Percentiles rank a stretch among this genome's conserved stretches.
Conservation (phyloP, 768 basidiomycete genomes). For the Scleroderma bovista region DNA sequence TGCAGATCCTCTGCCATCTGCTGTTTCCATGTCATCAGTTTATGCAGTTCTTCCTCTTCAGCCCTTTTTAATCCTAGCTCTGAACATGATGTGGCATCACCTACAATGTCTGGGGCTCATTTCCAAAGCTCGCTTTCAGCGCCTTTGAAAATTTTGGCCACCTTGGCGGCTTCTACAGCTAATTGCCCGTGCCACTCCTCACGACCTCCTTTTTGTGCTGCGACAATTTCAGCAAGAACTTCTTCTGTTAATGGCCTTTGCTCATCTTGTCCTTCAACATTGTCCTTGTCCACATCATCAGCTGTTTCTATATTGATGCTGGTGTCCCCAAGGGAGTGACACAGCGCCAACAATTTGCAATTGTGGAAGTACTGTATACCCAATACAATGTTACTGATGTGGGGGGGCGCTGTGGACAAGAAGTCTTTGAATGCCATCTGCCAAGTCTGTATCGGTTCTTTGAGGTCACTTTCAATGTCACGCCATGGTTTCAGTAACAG, state of each 20-base stretch:
- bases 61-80: too few relatives aligned
- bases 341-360: not conserved
- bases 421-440: constrained; percentile 8
- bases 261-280: too few relatives aligned
- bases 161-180: not conserved
- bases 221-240: not conserved
- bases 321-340: too few relatives aligned
- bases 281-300: too few relatives aligned
- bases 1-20: not conserved
- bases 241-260: not conserved
- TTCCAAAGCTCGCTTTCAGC: too few relatives aligned
- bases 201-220: not conserved
- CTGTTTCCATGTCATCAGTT: not conserved
- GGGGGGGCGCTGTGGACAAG: too few relatives aligned
- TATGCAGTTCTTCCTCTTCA: not conserved
- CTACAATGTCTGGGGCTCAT: too few relatives aligned
- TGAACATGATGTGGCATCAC: too few relatives aligned
- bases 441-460: constrained; percentile 13
- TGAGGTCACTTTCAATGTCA: constrained; percentile 19
- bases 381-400: constrained; percentile 8
- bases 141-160: not conserved
- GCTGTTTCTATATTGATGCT: not conserved
- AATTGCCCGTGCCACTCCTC: not conserved
- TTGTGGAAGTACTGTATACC: constrained; percentile 34
- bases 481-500: constrained; percentile 35